Base-by-base conservation (phyloP, 1,284 basidiomycete species). In the Rhodotorula sp. region DNA sequence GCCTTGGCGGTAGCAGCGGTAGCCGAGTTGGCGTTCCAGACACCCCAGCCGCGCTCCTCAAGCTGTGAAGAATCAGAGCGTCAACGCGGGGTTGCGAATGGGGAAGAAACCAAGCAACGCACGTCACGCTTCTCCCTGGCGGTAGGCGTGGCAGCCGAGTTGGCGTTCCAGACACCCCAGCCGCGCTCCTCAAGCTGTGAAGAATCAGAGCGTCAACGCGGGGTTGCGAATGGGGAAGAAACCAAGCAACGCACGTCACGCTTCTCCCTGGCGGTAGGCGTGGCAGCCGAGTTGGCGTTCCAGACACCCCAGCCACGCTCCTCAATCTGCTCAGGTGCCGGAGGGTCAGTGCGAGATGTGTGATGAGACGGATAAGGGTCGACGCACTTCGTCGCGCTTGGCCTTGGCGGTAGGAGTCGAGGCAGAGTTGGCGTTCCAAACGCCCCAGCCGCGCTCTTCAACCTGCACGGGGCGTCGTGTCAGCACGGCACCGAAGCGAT, bases 41-140 rank as follows among this genome's bases (percentile, higher is more conserved):
- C n/a, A 34, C 62, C 55, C 55, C 55, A 64, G 27, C 51, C 36
- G 55, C 59, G 53, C 58, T 55, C 52, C 39, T 49, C 47, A 29
- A 59, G 32, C 64, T 60, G 39, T 7, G 4, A n/a, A n/a, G 5
- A 19, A 29, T 9, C 22, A 34, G 36, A 30, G 7, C 44, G 46
- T 52, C 19, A 59, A 9, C 27, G 22, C 39, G 47, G 48, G 30
- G 24, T 24, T 29, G 4, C n/a, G 54, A 10, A 11, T 30, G 32
- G 13, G 27, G 9, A 3, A 11, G 6, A 10, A 0, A 30, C 17
- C 29, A 34, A n/a, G 17, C 29, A 39, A 55, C 53, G 22, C 53
- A 47, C 27, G 44, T 24, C 20, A 32, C 53, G 53, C 36, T 56
- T 56, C n/a, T 47, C 64, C 8, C 32, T 29, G 58, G n/a, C 39